Percentiles rank a stretch among this genome's conserved stretches.
Evolutionary conservation across 2,329 filamentous ascomycete genomes (phyloP).

Genomic region (Sarocladium brachiariae): DNA sequence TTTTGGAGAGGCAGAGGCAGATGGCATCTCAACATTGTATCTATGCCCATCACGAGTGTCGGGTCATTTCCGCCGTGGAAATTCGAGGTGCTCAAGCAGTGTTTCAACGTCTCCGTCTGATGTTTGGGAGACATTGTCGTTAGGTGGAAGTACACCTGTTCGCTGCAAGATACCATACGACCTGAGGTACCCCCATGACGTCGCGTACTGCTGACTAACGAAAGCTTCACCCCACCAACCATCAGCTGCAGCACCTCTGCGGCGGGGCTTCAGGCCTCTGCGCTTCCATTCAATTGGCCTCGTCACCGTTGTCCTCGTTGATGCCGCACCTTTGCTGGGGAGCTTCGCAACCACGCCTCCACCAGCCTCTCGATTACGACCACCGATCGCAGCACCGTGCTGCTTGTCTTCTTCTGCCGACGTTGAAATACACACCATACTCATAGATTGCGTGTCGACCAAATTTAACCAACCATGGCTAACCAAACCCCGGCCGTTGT

Average conservation of each 20-base stretch:
- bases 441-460: conserved; percentile 18
- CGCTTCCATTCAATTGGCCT: conserved; percentile 8
- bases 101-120: too few relatives aligned
- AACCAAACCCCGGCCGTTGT: conserved; percentile 99
- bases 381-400: conserved; percentile 1
- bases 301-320: conserved; percentile 9
- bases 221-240: conserved; percentile 4
- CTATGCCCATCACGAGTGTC: too few relatives aligned
- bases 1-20: too few relatives aligned
- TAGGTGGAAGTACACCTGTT: not conserved
- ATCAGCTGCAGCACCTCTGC: conserved; percentile 1
- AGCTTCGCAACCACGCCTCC: conserved; percentile 10
- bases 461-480: conserved; percentile 59
- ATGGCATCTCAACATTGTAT: too few relatives aligned
- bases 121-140: too few relatives aligned
- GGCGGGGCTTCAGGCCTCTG: conserved; percentile 6
- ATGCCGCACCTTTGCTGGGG: conserved; percentile 7
- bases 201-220: conserved; percentile 3
- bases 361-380: not conserved
- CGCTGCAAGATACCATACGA: not conserved
- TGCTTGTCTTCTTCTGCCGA: conserved; percentile 10
- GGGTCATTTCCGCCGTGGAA: too few relatives aligned
- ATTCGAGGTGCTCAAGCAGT: too few relatives aligned
- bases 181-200: not conserved
- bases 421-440: conserved; percentile 10